These are phyloP conservation scores for Heliamphora pulchella DNA, from an alignment of 179 eudicot species.

Conservation along the genomic window DNA sequence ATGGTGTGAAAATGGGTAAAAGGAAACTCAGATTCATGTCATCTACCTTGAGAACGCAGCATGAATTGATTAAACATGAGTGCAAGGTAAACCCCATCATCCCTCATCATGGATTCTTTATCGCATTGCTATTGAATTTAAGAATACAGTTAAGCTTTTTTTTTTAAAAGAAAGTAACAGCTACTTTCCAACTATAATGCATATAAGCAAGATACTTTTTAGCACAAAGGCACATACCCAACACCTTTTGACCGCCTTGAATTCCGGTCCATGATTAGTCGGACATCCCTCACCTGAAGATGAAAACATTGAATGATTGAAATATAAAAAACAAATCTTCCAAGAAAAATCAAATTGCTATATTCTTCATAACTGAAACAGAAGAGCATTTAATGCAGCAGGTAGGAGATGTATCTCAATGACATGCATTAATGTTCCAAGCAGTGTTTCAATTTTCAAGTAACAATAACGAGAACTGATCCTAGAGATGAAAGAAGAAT, in stretches of 20 bases:
- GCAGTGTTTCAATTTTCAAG: neutral
- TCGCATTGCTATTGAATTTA: slow-evolving; percentile 62
- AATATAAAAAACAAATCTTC: neutral
- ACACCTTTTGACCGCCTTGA: slow-evolving; percentile 92
- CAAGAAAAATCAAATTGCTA: too few relatives aligned
- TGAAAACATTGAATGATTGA: neutral
- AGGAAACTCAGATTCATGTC: slow-evolving; percentile 41
- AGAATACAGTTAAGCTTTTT: slow-evolving; percentile 47
- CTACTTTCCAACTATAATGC: slow-evolving; percentile 24
- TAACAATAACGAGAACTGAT: neutral
- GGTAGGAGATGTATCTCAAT: slow-evolving; percentile 23
- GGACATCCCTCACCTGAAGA: slow-evolving; percentile 84
- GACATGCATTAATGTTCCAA: slow-evolving; percentile 3
- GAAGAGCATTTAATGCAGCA: slow-evolving; percentile 22
- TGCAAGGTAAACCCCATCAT: slow-evolving; percentile 60
- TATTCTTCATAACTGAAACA: neutral
- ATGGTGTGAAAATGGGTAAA: slow-evolving; percentile 15
- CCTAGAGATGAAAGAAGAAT: neutral
- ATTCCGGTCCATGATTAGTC: slow-evolving; percentile 87
- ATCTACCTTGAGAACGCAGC: slow-evolving; percentile 56
- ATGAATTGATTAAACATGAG: slow-evolving; percentile 58
- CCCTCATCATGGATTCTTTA: slow-evolving; percentile 65
- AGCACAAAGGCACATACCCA: slow-evolving; percentile 44
- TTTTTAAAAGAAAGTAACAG: slow-evolving; percentile 20
- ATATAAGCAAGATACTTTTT: neutral